Base-by-base conservation (phyloP, 768 basidiomycete species). In the Amanita inopinata region DNA sequence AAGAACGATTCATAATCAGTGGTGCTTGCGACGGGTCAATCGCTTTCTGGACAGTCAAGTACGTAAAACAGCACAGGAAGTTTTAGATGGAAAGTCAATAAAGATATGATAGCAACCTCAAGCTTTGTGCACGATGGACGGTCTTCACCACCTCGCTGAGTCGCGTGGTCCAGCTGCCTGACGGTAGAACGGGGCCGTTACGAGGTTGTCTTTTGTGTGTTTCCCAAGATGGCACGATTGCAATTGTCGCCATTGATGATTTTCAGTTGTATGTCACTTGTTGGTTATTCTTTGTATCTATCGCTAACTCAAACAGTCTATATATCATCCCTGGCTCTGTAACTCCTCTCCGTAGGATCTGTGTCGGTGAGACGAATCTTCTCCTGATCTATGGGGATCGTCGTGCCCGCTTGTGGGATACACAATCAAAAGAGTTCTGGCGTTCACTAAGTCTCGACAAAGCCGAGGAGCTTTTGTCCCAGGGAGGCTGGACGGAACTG, bases 341-440 rank as follows among this genome's bases (percentile, higher is more conserved):
- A n/a, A 73, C 78, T 0, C 76, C 79, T 0, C 64, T 97, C 14
- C 61, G 64, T 25, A 59, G 69, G 33, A 58, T 94, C 11, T 87
- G 76, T 52, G 58, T 87, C 5, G 69, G 76, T 8, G 78, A 71
- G 11, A 73, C 82, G 41, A 80, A 87, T 45, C 58, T 96, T 20
- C 55, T 96, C 39, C 62, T 93, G 4, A 59, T 83, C 1, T 97
- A 97, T 58, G 66, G 66, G 2, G 80, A 86, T 47, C 78, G 74
- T 2, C 75, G 80, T 41, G 87, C 85, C 1, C 69, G 96, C 31
- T 61, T 93, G 2, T 99, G 96, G 91, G 88, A 97, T 52, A 64
- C 81, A 11, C 75, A 77, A 47, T 83, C 80, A 0, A 73, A 73
- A 44, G 92, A 96, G 52, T 83, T 98, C 51, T 75, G 89, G 71